Evolutionary conservation across 2,329 filamentous ascomycete species (phyloP).

Genomic region (Mycosphaerella sp.): DNA sequence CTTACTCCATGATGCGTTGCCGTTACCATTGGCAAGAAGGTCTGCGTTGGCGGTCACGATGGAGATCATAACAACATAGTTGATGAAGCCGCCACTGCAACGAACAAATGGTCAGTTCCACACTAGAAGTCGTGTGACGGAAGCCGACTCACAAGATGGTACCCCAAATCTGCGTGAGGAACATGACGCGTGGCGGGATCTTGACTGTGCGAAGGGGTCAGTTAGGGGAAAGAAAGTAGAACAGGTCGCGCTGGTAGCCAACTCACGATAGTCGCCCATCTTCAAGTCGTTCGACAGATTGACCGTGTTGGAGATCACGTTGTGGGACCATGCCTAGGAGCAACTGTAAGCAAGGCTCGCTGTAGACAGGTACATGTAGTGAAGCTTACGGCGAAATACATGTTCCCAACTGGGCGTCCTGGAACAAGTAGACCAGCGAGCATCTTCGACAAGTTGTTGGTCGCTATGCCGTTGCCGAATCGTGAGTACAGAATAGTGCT

Average conservation of each 20-base stretch:
- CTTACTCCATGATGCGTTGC: constrained; percentile 46
- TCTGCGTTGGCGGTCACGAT: constrained; percentile 48
- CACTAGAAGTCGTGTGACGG: background rate
- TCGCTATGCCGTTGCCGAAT: constrained; percentile 53
- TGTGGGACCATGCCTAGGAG: constrained; percentile 48
- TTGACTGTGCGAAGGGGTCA: constrained; percentile 34
- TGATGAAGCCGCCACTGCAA: constrained; percentile 35
- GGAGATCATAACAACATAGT: constrained; percentile 51
- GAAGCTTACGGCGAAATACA: constrained; percentile 46
- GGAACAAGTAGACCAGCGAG: constrained; percentile 49
- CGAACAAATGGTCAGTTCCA: background rate
- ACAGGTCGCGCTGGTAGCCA: background rate
- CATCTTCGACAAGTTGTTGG: constrained; percentile 55
- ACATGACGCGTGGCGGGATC: constrained; percentile 51
- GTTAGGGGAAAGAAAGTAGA: background rate
- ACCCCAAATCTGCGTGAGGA: constrained; percentile 51
- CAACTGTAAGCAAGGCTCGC: constrained; percentile 15
- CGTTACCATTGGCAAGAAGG: constrained; percentile 43
- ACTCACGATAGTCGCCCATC: constrained; percentile 53
- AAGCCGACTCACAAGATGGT: constrained; percentile 39
- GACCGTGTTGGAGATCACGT: constrained; percentile 48
- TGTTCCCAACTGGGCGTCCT: constrained; percentile 49
- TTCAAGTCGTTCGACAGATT: constrained; percentile 51
- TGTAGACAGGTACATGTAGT: no score
- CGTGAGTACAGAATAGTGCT: constrained; percentile 40